Percentiles rank a stretch among this genome's conserved stretches.
Conservation (phyloP, 2,329 filamentous ascomycete genomes). For the Chalaropsis ovoidea region DNA sequence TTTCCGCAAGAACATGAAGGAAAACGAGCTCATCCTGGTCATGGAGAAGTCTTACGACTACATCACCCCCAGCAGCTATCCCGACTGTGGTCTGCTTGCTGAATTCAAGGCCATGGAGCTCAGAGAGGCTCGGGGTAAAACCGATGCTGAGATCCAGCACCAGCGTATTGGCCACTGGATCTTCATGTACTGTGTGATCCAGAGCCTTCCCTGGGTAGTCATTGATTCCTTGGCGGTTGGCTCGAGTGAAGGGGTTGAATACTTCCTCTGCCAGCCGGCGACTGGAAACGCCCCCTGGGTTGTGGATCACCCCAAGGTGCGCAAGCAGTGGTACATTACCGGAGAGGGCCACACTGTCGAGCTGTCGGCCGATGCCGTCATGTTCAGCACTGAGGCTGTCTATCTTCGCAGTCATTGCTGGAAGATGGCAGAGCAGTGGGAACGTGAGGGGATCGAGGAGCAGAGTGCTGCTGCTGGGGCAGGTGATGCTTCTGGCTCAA, state of each 20-base stretch:
- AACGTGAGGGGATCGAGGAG: conserved; percentile 32
- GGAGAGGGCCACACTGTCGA: conserved; percentile 50
- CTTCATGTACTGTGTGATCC: conserved; percentile 67
- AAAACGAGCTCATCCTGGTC: conserved; percentile 65
- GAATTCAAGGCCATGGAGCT: conserved; percentile 62
- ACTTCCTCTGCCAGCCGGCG: conserved; percentile 69
- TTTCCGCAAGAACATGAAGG: conserved; percentile 61
- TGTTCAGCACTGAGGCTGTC: conserved; percentile 52
- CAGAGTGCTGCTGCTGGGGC: conserved; percentile 4
- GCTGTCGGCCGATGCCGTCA: conserved; percentile 49
- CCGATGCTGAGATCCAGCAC: conserved; percentile 56
- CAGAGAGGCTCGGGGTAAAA: conserved; percentile 55
- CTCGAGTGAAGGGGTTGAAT: conserved; percentile 63
- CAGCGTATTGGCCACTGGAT: conserved; percentile 69
- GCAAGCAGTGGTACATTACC: conserved; percentile 64
- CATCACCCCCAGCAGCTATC: conserved; percentile 44
- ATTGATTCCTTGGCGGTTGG: conserved; percentile 62
- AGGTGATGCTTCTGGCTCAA: conserved; percentile 19
- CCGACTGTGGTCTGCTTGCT: conserved; percentile 48
- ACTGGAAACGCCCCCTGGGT: conserved; percentile 65
- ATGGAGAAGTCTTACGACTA: conserved; percentile 75
- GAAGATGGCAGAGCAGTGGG: conserved; percentile 45
- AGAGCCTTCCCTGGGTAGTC: conserved; percentile 67
- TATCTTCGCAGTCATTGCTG: conserved; percentile 50
- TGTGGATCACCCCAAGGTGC: conserved; percentile 51